Base-by-base conservation (phyloP, 2,329 filamentous ascomycete species). In the Clonostachys sp. region DNA sequence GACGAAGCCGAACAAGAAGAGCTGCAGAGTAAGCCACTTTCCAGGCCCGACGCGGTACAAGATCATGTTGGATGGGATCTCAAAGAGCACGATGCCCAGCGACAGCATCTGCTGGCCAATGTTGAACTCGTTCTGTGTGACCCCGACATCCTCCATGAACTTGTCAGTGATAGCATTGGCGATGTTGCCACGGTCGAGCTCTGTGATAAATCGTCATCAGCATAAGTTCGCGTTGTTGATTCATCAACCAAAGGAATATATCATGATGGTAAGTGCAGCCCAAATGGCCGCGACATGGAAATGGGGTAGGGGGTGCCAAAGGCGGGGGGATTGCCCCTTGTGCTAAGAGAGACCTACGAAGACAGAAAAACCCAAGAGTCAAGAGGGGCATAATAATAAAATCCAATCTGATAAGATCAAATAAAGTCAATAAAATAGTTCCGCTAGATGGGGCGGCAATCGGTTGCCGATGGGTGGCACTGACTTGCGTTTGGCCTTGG, bases 1-100 rank as follows among this genome's bases (percentile, higher is more conserved):
- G 45, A 81, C 75, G 16, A 71, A 63, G 6, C 77, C 77, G 48
- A 73, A 81, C 39, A 75, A 65, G 52, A 80, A 75, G 17, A 81
- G 59, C 54, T 81, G 76, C 1, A 71, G 63, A 0, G 76, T 73
- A 2, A 81, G 36, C 77, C 77, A 81, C 44, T 70, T 69, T 14
- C 70, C 70, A 2, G 77, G 52, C 9, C 53, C 52, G 30, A 53
- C 44, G 16, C 52, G 48, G 41, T 56, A 54, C 12, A 57, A 48
- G n/a, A 57, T 48, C 48, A 57, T 51, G 48, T 57, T 57, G 47
- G 54, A 55, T 12, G 55, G 55, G 34, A 57, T 57, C 48, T 71
- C 60, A 3, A 68, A 75, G 7, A 77, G 61, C 3, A 77, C 72
- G 40, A 78, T 77, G 13, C 73, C 73, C 2, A 74, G 61, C 0